Evolutionary conservation across 2,329 filamentous ascomycete genomes (phyloP).

Genomic region (Fusarium pilosicola): DNA sequence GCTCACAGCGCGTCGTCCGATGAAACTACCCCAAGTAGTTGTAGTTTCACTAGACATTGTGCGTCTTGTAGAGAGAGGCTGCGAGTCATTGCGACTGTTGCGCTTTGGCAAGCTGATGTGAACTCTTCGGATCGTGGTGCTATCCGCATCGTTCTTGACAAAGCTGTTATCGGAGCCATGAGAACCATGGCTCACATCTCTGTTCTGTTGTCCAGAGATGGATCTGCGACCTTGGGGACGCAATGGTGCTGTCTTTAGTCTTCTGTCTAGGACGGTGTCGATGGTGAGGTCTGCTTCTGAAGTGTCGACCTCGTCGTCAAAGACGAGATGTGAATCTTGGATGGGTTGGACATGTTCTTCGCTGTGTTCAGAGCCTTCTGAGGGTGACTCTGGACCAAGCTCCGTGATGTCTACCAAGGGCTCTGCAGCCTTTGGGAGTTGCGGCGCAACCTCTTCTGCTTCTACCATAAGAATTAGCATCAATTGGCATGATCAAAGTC

Average conservation of each 20-base stretch:
- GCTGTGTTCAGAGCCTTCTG: background rate
- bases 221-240: background rate
- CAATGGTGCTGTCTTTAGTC: background rate
- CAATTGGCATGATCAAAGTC: rapidly evolving
- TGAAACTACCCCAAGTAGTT: background rate
- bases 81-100: background rate
- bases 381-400: background rate
- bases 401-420: background rate
- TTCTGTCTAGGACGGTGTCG: background rate
- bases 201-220: background rate
- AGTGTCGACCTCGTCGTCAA: background rate
- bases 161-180: background rate
- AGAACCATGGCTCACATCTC: background rate
- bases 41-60: background rate
- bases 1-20: background rate
- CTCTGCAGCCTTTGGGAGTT: background rate
- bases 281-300: background rate
- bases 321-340: background rate
- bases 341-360: background rate
- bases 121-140: background rate
- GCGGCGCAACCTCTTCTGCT: background rate
- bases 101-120: background rate
- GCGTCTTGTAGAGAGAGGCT: background rate
- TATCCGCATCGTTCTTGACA: background rate
- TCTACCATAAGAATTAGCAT: background rate